Conservation (phyloP, 192 early-diverging fungal genomes). For the Anaeromyces robustus region DNA sequence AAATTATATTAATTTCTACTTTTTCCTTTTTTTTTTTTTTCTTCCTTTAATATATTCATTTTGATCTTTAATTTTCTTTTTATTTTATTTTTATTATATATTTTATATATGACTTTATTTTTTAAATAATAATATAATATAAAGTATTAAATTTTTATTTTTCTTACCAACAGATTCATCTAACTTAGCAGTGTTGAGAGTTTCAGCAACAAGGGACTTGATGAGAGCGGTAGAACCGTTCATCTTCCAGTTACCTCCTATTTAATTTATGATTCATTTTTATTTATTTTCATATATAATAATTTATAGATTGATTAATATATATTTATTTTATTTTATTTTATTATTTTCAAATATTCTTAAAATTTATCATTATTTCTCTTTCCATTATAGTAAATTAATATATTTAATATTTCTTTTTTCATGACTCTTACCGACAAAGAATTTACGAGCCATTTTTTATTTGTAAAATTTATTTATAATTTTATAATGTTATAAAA, state of each 20-base stretch:
- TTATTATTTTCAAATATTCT: conserved; percentile 16
- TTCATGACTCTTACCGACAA: conserved; percentile 44
- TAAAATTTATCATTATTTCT: neutral
- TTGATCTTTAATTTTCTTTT: neutral
- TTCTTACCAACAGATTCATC: conserved; percentile 51
- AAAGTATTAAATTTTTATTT: no score
- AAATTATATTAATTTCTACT: neutral
- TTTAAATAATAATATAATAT: no score
- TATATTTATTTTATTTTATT: conserved; percentile 1
- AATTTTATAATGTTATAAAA: neutral
- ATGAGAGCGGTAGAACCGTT: conserved; percentile 72
- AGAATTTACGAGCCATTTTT: conserved; percentile 65
- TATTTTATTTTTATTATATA: neutral
- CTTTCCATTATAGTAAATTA: no score
- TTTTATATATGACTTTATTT: no score
- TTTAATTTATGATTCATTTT: neutral
- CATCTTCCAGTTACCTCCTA: conserved; percentile 75
- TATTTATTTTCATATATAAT: neutral
- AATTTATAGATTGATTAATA: no score
- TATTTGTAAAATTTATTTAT: neutral
- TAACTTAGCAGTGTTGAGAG: conserved; percentile 55
- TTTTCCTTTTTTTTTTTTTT: neutral
- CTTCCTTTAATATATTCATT: neutral
- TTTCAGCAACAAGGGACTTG: conserved; percentile 48
- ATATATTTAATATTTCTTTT: neutral